Evolutionary conservation across 495 filamentous ascomycete species (phyloP), one percentile per base, ranked within the genome.

Genomic region (Podospora pseudopauciseta): DNA sequence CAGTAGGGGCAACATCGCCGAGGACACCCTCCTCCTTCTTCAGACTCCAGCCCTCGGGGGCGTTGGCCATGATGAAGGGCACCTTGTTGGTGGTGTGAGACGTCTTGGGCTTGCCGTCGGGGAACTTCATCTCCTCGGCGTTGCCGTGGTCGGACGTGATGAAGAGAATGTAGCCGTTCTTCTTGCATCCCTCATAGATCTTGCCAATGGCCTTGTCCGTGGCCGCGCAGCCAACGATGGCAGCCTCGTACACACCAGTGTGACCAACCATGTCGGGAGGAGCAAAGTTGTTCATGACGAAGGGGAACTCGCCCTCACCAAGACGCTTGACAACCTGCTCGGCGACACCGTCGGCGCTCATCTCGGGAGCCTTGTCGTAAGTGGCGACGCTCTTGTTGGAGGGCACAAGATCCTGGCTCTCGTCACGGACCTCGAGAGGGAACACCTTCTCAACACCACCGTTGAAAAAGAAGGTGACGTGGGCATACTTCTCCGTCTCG

Each of bases 381-480:
- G 95, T 99, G n/a, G 95, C 86, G 54, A 99, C 95, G 75, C 80
- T 83, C 80, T 86, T 86, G 80, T 87, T 86, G n/a, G 85, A 87
- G 7, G 85, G 85, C 7, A 87, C 85, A 7, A 87, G 78, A 74
- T 87, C 85, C 71, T 87, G 85, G 19, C 75, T 78, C 75, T 85
- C 82, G 72, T 87, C 86, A 65, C 95, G 90, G 55, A 89, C 87
- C 81, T 99, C 95, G 54, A 91, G 88, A 19, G 91, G 88, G 84
- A 97, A 99, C 70, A 91, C 91, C 85, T 97, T 96, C 86, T 99
- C 95, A 56, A 97, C 90, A 74, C 95, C 96, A 63, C 95, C 95
- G 83, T 99, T 99, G 89, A 98, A 98, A 87, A 97, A 97, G 87
- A 97, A 97, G 67, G 93, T 97, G 65, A 99, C 95, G 84, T 99